Evolutionary conservation across 495 filamentous ascomycete species (phyloP), one percentile per base, ranked within the genome.

Genomic region (Penicillium coprophilum): DNA sequence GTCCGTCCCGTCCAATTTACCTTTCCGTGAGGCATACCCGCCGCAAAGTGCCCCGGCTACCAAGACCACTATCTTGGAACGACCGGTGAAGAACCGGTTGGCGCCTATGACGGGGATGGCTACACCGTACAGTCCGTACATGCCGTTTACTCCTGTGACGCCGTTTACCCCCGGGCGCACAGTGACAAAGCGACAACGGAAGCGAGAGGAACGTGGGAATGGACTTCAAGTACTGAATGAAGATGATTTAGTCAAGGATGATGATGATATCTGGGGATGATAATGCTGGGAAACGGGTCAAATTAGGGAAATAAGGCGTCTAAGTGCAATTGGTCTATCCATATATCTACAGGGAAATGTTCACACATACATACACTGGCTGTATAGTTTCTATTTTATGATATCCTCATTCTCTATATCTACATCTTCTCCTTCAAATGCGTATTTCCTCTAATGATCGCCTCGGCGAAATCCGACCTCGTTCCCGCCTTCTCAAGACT

Each of bases 91-190:
- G 34, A 67, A 77, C 21, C 77, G 76, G 3, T 75, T 74, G 11
- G 82, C 77, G n/a, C 89, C 89, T 0, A 81, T 83, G 61, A 91
- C 88, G 0, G 91, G 88, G 6, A 82, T 88, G 39, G 85, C 91
- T 32, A 86, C 83, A 8, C 92, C 92, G 6, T 96, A 97, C 70
- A 87, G 83, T 52, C 89, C 92, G 6, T 97, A 97, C 65, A 94
- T 96, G 81, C 92, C 92, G 0, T 93, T 88, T 65, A 90, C 88
- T 2, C 92, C 92, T 0, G 79, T 95, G 8, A 89, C 94, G 15
- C 92, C 92, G 0, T 84, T 97, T 54, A 95, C 92, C 28, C 92
- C 92, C 1, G 84, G 85, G 44, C 70, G 84, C 50, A 77, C 92
- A 46, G 85, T 91, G 40, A 90, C 85, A 11, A 85, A 82, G 70